These are phyloP conservation scores for Trichoderma sp. DNA, from an alignment of 2,329 filamentous ascomycete species.

Conservation along the genomic window DNA sequence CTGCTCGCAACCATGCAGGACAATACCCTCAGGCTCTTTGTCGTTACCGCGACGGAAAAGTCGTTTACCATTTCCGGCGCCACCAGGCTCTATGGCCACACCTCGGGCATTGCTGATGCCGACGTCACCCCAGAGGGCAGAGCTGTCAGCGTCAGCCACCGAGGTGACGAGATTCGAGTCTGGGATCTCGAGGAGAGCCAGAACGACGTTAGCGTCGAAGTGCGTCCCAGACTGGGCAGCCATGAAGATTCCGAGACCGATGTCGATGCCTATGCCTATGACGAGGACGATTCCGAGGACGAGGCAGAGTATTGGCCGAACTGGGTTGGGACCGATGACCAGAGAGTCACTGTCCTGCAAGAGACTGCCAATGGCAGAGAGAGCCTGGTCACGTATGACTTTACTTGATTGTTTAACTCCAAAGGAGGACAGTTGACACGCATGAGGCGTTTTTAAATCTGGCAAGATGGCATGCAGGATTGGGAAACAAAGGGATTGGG, in stretches of 20 bases:
- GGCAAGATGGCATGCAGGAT: neutral
- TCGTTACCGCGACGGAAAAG: constrained; percentile 70
- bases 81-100: constrained; percentile 84
- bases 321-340: constrained; percentile 86
- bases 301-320: constrained; percentile 48
- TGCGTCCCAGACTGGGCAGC: constrained; percentile 41
- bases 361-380: constrained; percentile 66
- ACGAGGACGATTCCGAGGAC: constrained; percentile 18
- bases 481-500: neutral
- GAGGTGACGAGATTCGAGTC: constrained; percentile 76
- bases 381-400: constrained; percentile 81
- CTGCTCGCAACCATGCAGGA: constrained; percentile 79
- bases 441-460: neutral
- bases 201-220: constrained; percentile 51
- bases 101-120: constrained; percentile 80
- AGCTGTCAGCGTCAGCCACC: constrained; percentile 80
- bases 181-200: constrained; percentile 81
- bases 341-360: constrained; percentile 83
- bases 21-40: constrained; percentile 80
- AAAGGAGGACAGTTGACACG: neutral
- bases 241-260: constrained; percentile 23
- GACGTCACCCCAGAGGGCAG: constrained; percentile 82
- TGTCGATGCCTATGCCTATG: neutral
- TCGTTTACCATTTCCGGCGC: constrained; percentile 68
- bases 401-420: constrained; percentile 49